A percentile compares a stretch with the other conserved stretches of the same genome.
phyloP scores from a whole-genome alignment of 2,329 filamentous ascomycete genomes.

The Microdochium trichocladiopsis region DNA sequence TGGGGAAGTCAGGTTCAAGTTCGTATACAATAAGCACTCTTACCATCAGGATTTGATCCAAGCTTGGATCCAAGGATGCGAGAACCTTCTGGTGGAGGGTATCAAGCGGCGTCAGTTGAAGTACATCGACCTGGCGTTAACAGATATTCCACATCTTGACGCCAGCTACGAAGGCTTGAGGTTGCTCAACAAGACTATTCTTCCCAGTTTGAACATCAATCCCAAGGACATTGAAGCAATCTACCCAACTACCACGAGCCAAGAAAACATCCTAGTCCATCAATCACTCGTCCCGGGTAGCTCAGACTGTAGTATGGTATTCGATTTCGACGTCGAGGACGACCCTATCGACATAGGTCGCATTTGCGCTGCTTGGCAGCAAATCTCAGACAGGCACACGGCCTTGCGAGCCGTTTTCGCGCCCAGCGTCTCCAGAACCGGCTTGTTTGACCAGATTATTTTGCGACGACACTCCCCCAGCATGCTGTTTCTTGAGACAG shows the following conservation, averaged over 20 bases:
- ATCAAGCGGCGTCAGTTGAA: constrained; percentile 32
- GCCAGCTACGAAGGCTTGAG: constrained; percentile 37
- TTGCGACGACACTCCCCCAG: constrained; percentile 37
- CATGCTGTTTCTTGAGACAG: constrained; percentile 46
- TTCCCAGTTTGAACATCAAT: constrained; percentile 31
- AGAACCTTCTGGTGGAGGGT: constrained; percentile 35
- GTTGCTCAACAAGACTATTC: constrained; percentile 32
- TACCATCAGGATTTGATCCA: constrained; percentile 33
- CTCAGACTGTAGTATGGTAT: constrained; percentile 38
- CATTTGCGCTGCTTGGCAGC: constrained; percentile 43
- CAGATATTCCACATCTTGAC: constrained; percentile 40
- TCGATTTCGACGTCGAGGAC: constrained; percentile 34
- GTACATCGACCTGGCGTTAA: constrained; percentile 39
- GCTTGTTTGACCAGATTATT: constrained; percentile 42
- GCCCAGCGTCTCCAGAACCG: constrained; percentile 39
- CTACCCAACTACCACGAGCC: constrained; percentile 37
- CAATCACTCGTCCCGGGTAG: constrained; percentile 32
- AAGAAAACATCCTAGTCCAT: constrained; percentile 41
- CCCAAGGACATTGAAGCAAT: constrained; percentile 40
- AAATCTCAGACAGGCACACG: constrained; percentile 35
- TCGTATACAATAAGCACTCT: constrained; percentile 34
- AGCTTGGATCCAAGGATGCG: constrained; percentile 39
- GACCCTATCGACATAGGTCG: constrained; percentile 31
- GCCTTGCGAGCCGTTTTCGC: constrained; percentile 44
- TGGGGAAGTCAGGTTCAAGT: constrained; percentile 35